Evolutionary conservation across 768 basidiomycete genomes (phyloP).

Genomic region (Leucosporidium creatinivorum): DNA sequence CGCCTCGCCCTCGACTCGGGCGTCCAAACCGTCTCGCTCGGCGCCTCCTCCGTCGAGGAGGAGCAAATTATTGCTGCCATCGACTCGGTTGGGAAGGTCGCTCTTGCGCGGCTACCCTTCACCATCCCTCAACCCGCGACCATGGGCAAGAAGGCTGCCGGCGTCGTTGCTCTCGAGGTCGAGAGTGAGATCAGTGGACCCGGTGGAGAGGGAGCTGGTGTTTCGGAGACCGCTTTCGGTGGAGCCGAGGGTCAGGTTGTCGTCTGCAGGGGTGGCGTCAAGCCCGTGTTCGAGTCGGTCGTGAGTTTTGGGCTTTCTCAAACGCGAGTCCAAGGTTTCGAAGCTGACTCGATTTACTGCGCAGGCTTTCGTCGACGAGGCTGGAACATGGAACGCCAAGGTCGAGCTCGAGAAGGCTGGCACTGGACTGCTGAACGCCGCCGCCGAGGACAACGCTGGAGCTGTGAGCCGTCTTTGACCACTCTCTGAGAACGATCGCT

Average conservation of each 20-base stretch:
- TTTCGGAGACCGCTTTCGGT: slow-evolving; percentile 8
- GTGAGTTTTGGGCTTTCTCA: slow-evolving; percentile 1
- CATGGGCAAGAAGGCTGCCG: slow-evolving; percentile 19
- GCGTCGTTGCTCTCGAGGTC: slow-evolving; percentile 24
- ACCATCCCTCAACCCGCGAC: slow-evolving; percentile 1
- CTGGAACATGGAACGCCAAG: slow-evolving; percentile 12
- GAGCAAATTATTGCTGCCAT: slow-evolving; percentile 25
- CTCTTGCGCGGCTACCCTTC: slow-evolving; percentile 16
- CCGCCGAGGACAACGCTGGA: slow-evolving; percentile 1
- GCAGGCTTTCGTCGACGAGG: slow-evolving; percentile 24
- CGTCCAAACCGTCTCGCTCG: slow-evolving; percentile 15
- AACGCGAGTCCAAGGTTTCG: background rate
- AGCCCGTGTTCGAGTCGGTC: slow-evolving; percentile 29
- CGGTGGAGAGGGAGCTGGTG: slow-evolving; percentile 13
- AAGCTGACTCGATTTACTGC: background rate
- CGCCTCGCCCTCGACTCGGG: slow-evolving; percentile 30
- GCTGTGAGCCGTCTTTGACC: slow-evolving; percentile 7
- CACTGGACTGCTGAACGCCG: slow-evolving; percentile 8
- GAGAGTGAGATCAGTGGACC: slow-evolving; percentile 12
- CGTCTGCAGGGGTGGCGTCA: slow-evolving; percentile 24
- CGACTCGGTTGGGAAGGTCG: slow-evolving; percentile 25
- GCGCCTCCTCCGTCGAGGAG: slow-evolving; percentile 15
- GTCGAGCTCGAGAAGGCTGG: slow-evolving; percentile 22
- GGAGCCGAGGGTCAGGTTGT: slow-evolving; percentile 10
- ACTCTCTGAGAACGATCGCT: background rate